A percentile compares a stretch with the other conserved stretches of the same genome.
phyloP scores from a whole-genome alignment of 305 asterid genomes.

The Solanum hybrid region DNA sequence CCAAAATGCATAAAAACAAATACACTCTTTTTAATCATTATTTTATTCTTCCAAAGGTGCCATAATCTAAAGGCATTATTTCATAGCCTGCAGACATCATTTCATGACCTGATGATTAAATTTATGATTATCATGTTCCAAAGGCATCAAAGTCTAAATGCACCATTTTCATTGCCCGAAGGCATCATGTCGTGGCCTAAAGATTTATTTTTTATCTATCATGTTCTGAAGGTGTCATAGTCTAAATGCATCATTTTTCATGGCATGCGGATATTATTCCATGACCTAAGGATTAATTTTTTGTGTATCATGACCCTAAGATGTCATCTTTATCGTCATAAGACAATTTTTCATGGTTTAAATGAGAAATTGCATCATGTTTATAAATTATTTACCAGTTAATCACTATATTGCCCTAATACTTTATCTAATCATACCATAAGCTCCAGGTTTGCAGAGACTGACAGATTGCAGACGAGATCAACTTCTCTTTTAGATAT shows the following conservation, averaged over 20 bases:
- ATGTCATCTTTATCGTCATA: background rate
- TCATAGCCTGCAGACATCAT: background rate
- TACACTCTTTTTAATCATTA: background rate
- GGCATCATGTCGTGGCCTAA: background rate
- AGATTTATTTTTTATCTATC: background rate
- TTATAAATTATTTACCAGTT: background rate
- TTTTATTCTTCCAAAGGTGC: background rate
- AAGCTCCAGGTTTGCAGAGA: background rate
- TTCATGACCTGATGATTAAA: background rate
- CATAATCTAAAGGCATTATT: background rate
- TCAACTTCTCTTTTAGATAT: too few relatives aligned
- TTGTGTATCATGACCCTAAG: background rate
- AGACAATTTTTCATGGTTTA: background rate
- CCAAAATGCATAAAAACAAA: too few relatives aligned
- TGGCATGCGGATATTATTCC: background rate
- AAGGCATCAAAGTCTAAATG: background rate
- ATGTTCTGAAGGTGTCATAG: background rate
- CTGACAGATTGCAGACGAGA: background rate
- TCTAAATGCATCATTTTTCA: background rate
- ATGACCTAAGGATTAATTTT: background rate
- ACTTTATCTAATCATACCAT: background rate
- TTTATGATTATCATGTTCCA: background rate
- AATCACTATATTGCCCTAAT: background rate
- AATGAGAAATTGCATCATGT: background rate
- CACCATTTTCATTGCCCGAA: background rate